Conservation (phyloP, 768 basidiomycete species). For the Leucosporidium scottii region DNA sequence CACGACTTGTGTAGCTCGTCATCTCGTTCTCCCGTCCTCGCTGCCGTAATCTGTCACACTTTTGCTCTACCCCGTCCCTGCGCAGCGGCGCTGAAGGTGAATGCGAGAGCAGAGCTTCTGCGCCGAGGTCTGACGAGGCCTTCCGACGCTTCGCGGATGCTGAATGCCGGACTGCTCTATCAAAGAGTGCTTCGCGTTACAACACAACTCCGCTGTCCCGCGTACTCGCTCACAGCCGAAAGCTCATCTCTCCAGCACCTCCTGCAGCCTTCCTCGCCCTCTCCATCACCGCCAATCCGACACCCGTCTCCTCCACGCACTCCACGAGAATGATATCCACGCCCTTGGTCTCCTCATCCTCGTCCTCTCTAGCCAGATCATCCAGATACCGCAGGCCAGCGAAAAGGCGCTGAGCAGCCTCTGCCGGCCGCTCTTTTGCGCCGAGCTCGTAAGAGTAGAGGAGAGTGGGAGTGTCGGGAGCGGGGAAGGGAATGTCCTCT, state of each 20-base stretch:
- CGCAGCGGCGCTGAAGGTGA: no score
- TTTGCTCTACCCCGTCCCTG: no score
- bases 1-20: no score
- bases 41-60: no score
- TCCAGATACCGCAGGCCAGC: conserved; percentile 80
- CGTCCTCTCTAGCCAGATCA: neutral
- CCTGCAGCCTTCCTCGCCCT: conserved; percentile 79
- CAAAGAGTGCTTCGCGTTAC: no score
- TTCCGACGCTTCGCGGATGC: no score
- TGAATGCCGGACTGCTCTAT: no score
- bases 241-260: conserved; percentile 17
- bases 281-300: conserved; percentile 93
- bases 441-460: conserved; percentile 39
- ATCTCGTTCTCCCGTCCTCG: no score
- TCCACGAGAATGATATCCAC: conserved; percentile 81
- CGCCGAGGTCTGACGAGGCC: no score
- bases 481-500: conserved; percentile 38
- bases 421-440: conserved; percentile 45
- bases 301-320: conserved; percentile 66
- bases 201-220: no score
- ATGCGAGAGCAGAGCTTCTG: no score
- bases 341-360: conserved; percentile 45
- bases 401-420: conserved; percentile 74
- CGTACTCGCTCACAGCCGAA: no score
- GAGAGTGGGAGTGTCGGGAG: conserved; percentile 25